phyloP scores from a whole-genome alignment of 257 asterid genomes.

The Lavandula angustifolia region DNA sequence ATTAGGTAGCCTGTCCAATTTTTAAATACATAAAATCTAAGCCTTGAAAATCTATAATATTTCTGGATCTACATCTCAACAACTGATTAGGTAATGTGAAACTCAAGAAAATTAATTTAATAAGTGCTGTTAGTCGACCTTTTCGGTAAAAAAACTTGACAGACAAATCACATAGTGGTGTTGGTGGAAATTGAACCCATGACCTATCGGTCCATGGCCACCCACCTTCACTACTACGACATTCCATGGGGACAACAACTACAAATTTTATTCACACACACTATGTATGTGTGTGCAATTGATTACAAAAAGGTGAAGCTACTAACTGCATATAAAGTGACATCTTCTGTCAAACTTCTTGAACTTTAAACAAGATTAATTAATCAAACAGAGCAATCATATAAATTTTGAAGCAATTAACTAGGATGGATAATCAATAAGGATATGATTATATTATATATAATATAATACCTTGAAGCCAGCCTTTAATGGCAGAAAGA shows the following conservation, averaged over 20 bases:
- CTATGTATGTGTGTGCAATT: too few species aligned
- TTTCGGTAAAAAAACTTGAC: neutral
- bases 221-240: too few species aligned
- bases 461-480: slow-evolving; percentile 37
- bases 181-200: too few species aligned
- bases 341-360: neutral
- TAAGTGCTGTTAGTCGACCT: neutral
- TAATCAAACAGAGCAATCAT: neutral
- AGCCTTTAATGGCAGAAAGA: slow-evolving; percentile 37
- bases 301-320: too few species aligned
- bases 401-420: too few species aligned
- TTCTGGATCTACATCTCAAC: slow-evolving; percentile 31
- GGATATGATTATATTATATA: too few species aligned
- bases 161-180: too few species aligned
- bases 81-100: neutral
- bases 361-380: neutral
- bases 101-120: neutral
- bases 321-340: too few species aligned
- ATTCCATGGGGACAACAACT: too few species aligned
- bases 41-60: neutral
- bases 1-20: neutral
- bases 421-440: too few species aligned
- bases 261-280: too few species aligned
- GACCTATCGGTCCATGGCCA: too few species aligned
- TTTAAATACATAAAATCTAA: neutral